Conservation (phyloP, 306 rosid genomes). For the Vicia sativa region DNA sequence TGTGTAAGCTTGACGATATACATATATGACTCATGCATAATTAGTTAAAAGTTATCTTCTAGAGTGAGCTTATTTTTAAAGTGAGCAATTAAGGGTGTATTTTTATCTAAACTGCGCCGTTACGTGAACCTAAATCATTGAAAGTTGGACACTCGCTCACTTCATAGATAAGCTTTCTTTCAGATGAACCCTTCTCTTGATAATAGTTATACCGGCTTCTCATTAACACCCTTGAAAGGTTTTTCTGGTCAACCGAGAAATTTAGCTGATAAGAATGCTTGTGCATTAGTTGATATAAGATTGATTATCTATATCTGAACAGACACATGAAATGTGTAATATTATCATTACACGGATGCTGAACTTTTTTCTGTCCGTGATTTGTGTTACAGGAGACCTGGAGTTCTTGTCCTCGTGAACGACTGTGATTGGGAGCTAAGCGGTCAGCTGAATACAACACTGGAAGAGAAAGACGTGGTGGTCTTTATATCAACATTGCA, state of each 20-base stretch:
- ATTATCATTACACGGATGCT: background rate
- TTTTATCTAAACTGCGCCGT: too few species aligned
- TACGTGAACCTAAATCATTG: too few species aligned
- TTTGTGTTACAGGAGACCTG: constrained; percentile 82
- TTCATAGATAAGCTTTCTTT: too few species aligned
- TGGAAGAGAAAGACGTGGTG: constrained; percentile 88
- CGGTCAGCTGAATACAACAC: constrained; percentile 74
- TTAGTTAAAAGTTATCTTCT: constrained; percentile 6
- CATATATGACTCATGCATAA: constrained; percentile 20
- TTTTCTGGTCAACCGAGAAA: too few species aligned
- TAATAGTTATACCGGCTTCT: too few species aligned
- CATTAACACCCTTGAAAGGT: too few species aligned
- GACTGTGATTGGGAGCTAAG: constrained; percentile 98
- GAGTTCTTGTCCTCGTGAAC: constrained; percentile 90
- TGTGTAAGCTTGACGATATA: constrained; percentile 62
- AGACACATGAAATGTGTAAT: background rate
- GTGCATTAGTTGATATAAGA: too few species aligned
- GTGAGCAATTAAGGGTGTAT: background rate
- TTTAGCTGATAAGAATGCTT: too few species aligned
- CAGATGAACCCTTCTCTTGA: too few species aligned
- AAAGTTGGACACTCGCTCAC: too few species aligned
- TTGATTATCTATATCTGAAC: background rate
- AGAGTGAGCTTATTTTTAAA: background rate
- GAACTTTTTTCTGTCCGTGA: background rate
- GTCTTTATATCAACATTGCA: constrained; percentile 95